Conservation (phyloP, 768 basidiomycete species). For the Rhodotorula sphaerocarpa region DNA sequence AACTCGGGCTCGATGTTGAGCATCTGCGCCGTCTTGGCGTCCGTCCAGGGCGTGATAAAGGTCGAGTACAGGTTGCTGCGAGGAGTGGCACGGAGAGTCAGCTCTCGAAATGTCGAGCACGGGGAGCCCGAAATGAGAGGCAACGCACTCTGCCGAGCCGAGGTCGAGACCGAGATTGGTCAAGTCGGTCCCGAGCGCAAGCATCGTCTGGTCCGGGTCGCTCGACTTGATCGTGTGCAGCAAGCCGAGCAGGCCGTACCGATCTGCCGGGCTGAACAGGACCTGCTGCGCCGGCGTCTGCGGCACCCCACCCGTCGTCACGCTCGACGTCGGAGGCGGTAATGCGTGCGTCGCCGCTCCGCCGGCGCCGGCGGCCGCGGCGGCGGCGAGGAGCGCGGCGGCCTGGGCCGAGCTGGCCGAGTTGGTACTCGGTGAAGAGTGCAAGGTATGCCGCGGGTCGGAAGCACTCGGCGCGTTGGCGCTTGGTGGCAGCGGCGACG, state of each 20-base stretch:
- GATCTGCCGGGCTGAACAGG: constrained; percentile 80
- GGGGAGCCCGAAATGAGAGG: background rate
- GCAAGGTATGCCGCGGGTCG: constrained; percentile 19
- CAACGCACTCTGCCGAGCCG: constrained; percentile 67
- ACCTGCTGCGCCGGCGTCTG: constrained; percentile 91
- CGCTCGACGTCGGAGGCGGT: constrained; percentile 11
- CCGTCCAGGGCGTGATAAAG: constrained; percentile 94
- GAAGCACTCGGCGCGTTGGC: background rate
- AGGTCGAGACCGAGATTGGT: constrained; percentile 87
- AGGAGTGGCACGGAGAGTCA: background rate
- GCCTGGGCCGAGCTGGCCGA: background rate
- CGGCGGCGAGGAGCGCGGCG: constrained; percentile 23
- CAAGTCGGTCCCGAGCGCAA: constrained; percentile 81
- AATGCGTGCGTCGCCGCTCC: background rate
- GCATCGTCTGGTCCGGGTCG: constrained; percentile 71
- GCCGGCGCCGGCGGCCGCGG: background rate
- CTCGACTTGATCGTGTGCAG: constrained; percentile 73
- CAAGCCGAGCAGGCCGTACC: constrained; percentile 84
- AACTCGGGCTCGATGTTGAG: constrained; percentile 84
- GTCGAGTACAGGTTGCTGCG: constrained; percentile 48
- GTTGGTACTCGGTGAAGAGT: background rate
- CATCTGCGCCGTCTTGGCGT: constrained; percentile 62
- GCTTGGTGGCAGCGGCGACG: constrained; percentile 11
- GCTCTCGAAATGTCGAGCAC: background rate
- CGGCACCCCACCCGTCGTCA: constrained; percentile 44